A percentile compares a stretch with the other conserved stretches of the same genome.
Conservation (phyloP, 225 moss, liverwort and hornwort genomes). For the Neckera pumila region DNA sequence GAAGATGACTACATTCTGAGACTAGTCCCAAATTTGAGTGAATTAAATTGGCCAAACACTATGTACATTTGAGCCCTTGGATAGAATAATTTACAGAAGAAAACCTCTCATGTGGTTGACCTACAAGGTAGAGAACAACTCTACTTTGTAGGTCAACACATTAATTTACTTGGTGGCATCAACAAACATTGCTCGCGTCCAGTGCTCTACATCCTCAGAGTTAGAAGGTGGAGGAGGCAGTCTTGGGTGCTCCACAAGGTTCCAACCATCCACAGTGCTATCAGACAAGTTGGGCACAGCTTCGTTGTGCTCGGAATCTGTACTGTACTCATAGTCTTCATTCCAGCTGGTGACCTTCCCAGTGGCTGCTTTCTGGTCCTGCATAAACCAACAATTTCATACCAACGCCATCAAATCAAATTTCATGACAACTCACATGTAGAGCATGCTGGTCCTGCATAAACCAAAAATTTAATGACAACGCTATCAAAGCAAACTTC, state of each 20-base stretch:
- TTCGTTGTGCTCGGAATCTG: slow-evolving; percentile 60
- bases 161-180: slow-evolving; percentile 70
- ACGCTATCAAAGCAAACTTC: background rate
- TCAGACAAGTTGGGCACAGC: slow-evolving; percentile 30
- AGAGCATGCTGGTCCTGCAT: slow-evolving; percentile 28
- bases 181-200: slow-evolving; percentile 95
- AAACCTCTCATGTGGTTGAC: background rate
- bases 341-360: slow-evolving; percentile 68
- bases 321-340: slow-evolving; percentile 48
- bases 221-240: slow-evolving; percentile 86
- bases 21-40: background rate
- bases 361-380: slow-evolving; percentile 33
- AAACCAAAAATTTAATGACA: background rate
- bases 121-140: background rate
- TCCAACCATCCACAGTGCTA: slow-evolving; percentile 80
- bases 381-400: background rate
- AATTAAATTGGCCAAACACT: background rate
- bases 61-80: background rate
- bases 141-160: background rate
- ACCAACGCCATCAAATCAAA: background rate
- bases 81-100: background rate
- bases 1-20: background rate
- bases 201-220: slow-evolving; percentile 93
- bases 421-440: background rate
- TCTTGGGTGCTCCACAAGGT: slow-evolving; percentile 83